Evolutionary conservation across 768 basidiomycete species (phyloP).

Genomic region (Pleurotus salmoneostramineus): DNA sequence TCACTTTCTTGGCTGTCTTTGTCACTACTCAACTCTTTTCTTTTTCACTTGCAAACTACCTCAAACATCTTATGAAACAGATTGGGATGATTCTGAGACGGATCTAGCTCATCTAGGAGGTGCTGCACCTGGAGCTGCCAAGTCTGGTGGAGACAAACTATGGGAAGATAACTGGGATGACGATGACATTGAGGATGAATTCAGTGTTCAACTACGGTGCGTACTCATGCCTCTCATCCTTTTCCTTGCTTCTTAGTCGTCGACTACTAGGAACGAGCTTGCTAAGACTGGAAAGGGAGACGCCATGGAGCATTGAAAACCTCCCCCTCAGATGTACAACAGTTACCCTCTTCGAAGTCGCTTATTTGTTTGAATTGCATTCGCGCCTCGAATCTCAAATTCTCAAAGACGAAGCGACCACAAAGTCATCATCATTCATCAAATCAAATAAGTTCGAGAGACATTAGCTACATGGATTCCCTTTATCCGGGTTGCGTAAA

Average conservation of each 20-base stretch:
- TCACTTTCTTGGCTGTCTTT: background rate
- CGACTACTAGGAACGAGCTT: constrained; percentile 50
- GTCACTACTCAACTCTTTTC: background rate
- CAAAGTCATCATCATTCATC: no score
- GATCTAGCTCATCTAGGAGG: constrained; percentile 77
- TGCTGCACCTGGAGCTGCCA: constrained; percentile 68
- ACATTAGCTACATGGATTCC: constrained; percentile 5
- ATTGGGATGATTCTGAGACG: constrained; percentile 86
- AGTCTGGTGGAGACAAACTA: constrained; percentile 82
- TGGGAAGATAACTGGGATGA: constrained; percentile 99
- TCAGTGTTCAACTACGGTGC: constrained; percentile 91
- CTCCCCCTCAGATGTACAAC: background rate
- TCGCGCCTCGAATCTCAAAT: background rate
- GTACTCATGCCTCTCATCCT: constrained; percentile 20
- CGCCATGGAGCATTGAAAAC: constrained; percentile 53
- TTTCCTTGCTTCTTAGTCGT: background rate
- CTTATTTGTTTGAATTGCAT: no score
- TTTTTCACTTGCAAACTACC: background rate
- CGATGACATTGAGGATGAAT: constrained; percentile 97
- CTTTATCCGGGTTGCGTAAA: background rate
- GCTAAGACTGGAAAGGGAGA: constrained; percentile 49
- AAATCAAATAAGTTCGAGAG: no score
- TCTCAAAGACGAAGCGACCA: no score
- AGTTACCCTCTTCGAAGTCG: background rate
- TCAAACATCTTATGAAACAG: constrained; percentile 27